Conservation (phyloP, 257 asterid genomes). For the Solanum neorickii region DNA sequence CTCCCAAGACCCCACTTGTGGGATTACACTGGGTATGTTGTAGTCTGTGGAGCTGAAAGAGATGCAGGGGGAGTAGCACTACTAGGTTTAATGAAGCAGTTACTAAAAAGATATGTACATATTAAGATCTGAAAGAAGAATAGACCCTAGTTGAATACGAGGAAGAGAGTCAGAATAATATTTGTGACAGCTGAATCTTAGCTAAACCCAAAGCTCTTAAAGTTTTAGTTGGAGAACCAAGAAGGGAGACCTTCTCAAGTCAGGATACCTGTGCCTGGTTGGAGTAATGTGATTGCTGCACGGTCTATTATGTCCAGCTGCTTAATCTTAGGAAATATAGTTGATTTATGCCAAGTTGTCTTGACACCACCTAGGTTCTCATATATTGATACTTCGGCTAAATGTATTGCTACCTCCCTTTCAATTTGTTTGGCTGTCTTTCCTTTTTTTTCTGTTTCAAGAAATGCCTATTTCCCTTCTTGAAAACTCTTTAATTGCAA, state of each 20-base stretch:
- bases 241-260: background rate
- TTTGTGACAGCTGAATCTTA: background rate
- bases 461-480: background rate
- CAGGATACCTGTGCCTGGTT: background rate
- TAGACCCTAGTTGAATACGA: background rate
- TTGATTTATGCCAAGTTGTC: background rate
- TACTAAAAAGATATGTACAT: background rate
- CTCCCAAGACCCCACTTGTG: background rate
- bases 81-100: background rate
- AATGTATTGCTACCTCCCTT: background rate
- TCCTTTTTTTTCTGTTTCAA: background rate
- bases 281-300: background rate
- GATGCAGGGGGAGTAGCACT: background rate
- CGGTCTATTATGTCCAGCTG: background rate
- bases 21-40: background rate
- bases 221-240: background rate
- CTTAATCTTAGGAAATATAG: background rate
- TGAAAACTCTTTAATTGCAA: background rate
- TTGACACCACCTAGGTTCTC: background rate
- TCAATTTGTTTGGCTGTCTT: background rate
- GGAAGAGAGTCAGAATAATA: background rate
- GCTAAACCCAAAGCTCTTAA: background rate
- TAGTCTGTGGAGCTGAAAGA: background rate
- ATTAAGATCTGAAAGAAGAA: background rate
- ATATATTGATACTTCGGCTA: background rate